Evolutionary conservation across 352 stramenopile genomes (phyloP).

Genomic region (Pilasporangium apinafurcum): DNA sequence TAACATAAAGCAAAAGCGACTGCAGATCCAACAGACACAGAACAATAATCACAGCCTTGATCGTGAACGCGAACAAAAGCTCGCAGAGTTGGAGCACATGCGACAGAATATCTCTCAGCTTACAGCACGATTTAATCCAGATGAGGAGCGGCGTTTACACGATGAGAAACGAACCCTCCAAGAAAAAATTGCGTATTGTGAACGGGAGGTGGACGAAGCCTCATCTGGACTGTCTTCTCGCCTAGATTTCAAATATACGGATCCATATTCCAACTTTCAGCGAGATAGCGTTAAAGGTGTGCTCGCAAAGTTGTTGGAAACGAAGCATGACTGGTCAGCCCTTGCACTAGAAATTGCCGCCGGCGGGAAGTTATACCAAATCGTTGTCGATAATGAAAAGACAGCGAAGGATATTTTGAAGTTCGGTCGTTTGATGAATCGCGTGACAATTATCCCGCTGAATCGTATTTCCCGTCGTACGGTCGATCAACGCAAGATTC

Average conservation of each 20-base stretch:
- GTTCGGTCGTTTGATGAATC: conserved; percentile 93
- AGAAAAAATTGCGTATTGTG: conserved; percentile 53
- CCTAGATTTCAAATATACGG: conserved; percentile 95
- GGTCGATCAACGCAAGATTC: conserved; percentile 67
- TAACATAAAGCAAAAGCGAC: conserved; percentile 71
- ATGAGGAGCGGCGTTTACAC: conserved; percentile 62
- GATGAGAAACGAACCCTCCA: conserved; percentile 54
- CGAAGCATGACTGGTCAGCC: conserved; percentile 90
- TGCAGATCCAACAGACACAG: conserved; percentile 60
- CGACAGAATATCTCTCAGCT: conserved; percentile 43
- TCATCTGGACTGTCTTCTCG: conserved; percentile 92
- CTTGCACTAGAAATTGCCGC: conserved; percentile 97
- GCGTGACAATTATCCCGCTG: conserved; percentile 98
- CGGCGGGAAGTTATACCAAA: conserved; percentile 97
- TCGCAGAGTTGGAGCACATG: conserved; percentile 60
- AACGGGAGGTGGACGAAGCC: conserved; percentile 90
- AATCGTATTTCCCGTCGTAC: conserved; percentile 93
- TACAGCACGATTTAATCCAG: conserved; percentile 64
- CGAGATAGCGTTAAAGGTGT: conserved; percentile 95
- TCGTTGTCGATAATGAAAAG: conserved; percentile 98
- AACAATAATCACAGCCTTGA: conserved; percentile 73
- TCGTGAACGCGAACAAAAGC: conserved; percentile 56
- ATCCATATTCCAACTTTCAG: conserved; percentile 94
- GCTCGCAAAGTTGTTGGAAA: conserved; percentile 94
- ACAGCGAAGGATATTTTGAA: conserved; percentile 98